Base-by-base conservation (phyloP, 2,329 filamentous ascomycete species). In the Cadophora malorum region DNA sequence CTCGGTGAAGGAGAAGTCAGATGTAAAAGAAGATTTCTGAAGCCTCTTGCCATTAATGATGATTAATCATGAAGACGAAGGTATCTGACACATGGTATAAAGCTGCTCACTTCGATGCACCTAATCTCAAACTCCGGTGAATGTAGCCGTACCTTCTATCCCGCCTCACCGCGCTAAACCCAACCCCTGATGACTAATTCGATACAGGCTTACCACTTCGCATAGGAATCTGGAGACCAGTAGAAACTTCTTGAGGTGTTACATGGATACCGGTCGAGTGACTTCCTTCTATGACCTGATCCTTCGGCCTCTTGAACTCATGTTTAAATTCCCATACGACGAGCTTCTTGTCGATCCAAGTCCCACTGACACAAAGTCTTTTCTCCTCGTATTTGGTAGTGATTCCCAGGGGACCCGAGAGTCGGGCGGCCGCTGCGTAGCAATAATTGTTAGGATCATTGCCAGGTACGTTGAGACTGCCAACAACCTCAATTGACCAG, bases 271-370 rank as follows among this genome's bases (percentile, higher is more conserved):
- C 41, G 12, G 14, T 45, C 41, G 41, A 45, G 12, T 45, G 12
- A 45, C 12, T 16, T 12, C 14, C 41, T 6, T 45, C 45, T 3
- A 6, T 14, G 45, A 49, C 45, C n/a, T 21, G 19, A 28, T 25
- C 56, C 4, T 55, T 6, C n/a, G 52, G 23, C 28, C 33, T 4
- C 3, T 21, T 16, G 55, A 38, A 38, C 28, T 49, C 45, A 49
- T 49, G 45, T 1, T 4, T 33, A 4, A 55, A 33, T n/a, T 55
- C 52, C 59, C 59, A 62, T 14, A 33, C n/a, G 9, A 23, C 28
- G 23, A 64, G 49, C 31, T 55, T 64, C 61, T 28, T 64, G 23
- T 64, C 61, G 19, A 64, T 12, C 10, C 23, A 64, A 31, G 63
- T 55, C 25, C 59, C 59, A 33, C 59, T 49, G 59, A 62, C 45